Conservation (phyloP, 2,329 filamentous ascomycete species). For the Venturia asperata region DNA sequence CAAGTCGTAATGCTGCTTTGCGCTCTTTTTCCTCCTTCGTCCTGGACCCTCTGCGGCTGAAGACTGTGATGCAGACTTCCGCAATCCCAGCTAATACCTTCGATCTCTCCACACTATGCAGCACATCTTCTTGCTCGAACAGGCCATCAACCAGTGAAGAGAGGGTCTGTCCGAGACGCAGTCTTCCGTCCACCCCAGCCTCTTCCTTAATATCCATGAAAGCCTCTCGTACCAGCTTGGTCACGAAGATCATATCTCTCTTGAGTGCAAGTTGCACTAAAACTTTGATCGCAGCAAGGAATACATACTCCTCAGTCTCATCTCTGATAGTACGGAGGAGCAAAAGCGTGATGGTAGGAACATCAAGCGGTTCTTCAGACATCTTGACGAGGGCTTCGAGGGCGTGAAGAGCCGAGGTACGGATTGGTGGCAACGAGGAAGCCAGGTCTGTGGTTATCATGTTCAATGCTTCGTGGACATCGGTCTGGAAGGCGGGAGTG, state of each 20-base stretch:
- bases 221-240: conserved; percentile 56
- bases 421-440: conserved; percentile 32
- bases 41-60: conserved; percentile 55
- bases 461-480: conserved; percentile 24
- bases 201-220: conserved; percentile 57
- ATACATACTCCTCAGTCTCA: conserved; percentile 65
- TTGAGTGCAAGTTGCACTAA: conserved; percentile 57
- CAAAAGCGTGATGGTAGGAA: conserved; percentile 57
- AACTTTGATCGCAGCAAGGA: conserved; percentile 59
- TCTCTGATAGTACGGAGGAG: conserved; percentile 58
- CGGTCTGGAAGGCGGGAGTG: conserved; percentile 40
- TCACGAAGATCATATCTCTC: conserved; percentile 39
- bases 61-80: conserved; percentile 55
- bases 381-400: conserved; percentile 45
- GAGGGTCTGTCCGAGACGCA: conserved; percentile 63
- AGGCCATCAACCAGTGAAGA: conserved; percentile 57
- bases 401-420: conserved; percentile 31
- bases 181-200: conserved; percentile 51
- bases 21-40: conserved; percentile 54
- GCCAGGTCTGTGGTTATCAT: conserved; percentile 25
- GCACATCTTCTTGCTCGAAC: conserved; percentile 22
- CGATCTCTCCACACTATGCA: conserved; percentile 27
- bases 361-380: conserved; percentile 53
- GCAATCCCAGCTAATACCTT: conserved; percentile 40
- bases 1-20: conserved; percentile 44